These are phyloP conservation scores for Glebionis coronaria DNA, from an alignment of 129 eudicot species.

Conservation along the genomic window DNA sequence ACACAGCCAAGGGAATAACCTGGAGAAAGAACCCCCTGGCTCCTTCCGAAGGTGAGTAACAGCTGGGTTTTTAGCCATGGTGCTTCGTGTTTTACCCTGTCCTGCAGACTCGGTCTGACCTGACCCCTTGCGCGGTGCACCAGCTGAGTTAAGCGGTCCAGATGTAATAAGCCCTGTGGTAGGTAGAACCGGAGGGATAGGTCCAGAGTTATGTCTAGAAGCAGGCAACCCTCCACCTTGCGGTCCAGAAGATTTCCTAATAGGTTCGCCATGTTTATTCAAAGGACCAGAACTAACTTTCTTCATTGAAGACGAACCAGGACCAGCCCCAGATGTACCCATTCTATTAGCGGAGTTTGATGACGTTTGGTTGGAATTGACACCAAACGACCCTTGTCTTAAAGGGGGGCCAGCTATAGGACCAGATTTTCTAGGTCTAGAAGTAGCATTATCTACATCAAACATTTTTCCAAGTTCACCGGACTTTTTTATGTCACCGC, in stretches of 20 bases:
- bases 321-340: conserved; percentile 39
- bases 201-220: conserved; percentile 86
- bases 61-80: conserved; percentile 67
- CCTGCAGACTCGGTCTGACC: conserved; percentile 60
- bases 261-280: conserved; percentile 83
- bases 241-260: conserved; percentile 84
- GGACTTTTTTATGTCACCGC: conserved; percentile 81
- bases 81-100: conserved; percentile 41
- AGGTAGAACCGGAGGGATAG: conserved; percentile 71
- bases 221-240: conserved; percentile 60
- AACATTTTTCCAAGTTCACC: conserved; percentile 94
- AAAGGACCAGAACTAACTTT: conserved; percentile 84
- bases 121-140: conserved; percentile 77
- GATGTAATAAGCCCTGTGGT: conserved; percentile 82
- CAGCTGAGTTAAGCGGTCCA: conserved; percentile 77
- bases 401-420: conserved; percentile 59
- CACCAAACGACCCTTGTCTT: conserved; percentile 82
- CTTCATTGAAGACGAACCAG: conserved; percentile 73
- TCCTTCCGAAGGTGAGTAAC: conserved; percentile 59
- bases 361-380: conserved; percentile 50
- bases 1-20: conserved; percentile 34
- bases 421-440: conserved; percentile 68
- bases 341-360: conserved; percentile 42
- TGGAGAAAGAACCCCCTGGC: conserved; percentile 44
- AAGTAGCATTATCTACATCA: conserved; percentile 61